Base-by-base conservation (phyloP, 1,284 basidiomycete species). In the Puccinia polysora region DNA sequence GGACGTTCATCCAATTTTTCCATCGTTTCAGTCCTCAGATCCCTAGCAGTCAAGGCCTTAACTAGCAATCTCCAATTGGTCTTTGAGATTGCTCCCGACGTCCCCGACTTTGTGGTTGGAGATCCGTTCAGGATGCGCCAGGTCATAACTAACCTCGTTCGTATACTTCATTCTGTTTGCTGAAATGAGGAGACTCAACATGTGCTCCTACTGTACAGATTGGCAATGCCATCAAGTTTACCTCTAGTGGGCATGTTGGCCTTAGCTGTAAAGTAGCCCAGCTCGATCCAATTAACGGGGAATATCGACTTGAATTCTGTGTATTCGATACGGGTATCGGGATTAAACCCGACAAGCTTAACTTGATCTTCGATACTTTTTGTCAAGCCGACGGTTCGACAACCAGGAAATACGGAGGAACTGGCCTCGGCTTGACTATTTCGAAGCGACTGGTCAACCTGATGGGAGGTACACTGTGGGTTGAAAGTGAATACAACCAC, bases 251-350 rank as follows among this genome's bases (percentile, higher is more conserved):
- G 18, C 65, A 60, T 1, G 65, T 72, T 30, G 65, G 60, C 20
- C 50, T 72, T 38, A 72, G 60, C 5, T 60, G 52, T 28, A 34
- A 64, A 58, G 52, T 72, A 7, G 52, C 65, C 28, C 18, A 28
- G 4, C 36, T 30, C n/a, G 70, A 64, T 36, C 14, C 52, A 0
- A 89, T 76, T 86, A 52, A 72, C 47, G 70, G 70, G 15, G 23
- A 53, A 18, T 64, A 36, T 20, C 49, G 62, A 23, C 52, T 72
- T 34, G 36, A 72, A 58, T 72, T 72, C 45, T 62, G 65, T 59
- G 70, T 72, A 14, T 64, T 65, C 5, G 70, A 72, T 50, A 72
- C 70, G 20, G 70, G 70, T 28, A 72, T 72, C 32, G 70, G 70
- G 28, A 72, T 72, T 28, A 62, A 72, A 50, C 34, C 64, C 40